Base-by-base conservation (phyloP, 2,329 filamentous ascomycete species). In the Akanthomyces lecanii region DNA sequence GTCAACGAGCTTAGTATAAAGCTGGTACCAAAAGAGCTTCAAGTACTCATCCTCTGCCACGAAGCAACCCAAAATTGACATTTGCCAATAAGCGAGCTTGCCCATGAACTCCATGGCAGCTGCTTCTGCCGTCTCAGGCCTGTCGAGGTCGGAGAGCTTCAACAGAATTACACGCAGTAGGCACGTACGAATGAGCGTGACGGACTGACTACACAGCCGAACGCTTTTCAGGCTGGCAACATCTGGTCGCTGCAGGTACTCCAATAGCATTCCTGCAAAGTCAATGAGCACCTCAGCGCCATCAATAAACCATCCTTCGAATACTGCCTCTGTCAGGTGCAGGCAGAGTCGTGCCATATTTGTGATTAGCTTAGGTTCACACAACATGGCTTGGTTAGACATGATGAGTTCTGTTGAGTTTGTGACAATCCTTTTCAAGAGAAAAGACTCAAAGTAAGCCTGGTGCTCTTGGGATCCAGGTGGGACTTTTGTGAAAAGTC, bases 241-340 rank as follows among this genome's bases (percentile, higher is more conserved):
- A 16, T 97, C 91, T 0, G 93, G 89, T 11, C 90, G 85, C 72
- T 97, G 92, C 4, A 99, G 80, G 70, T 96, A 94, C 72, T 99
- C 95, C 7, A 99, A 76, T 7, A 97, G 77, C 60, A 89, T 87
- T 1, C 94, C 95, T 4, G 89, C 85, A 69, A 97, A 96, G 69
- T 98, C 93, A 38, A 98, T 82, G 68, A 95, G 84, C 4, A 86
- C 82, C 68, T 92, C 90, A 1, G 91, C 91, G 1, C 94, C 94
- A 67, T 95, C 89, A 66, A 97, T 85, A 71, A 98, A 98, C 91
- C 93, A 97, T 18, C 95, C 95, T 75, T 98, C 95, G 67, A 95
- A 97, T 14, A 97, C 89, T 6, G 92, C 91, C 73, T 99, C 95
- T 0, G 89, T 86, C 72, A 98, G 84, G 71, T 98, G 91, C 3